phyloP scores from a whole-genome alignment of 495 filamentous ascomycete genomes.

The Neurospora africana region DNA sequence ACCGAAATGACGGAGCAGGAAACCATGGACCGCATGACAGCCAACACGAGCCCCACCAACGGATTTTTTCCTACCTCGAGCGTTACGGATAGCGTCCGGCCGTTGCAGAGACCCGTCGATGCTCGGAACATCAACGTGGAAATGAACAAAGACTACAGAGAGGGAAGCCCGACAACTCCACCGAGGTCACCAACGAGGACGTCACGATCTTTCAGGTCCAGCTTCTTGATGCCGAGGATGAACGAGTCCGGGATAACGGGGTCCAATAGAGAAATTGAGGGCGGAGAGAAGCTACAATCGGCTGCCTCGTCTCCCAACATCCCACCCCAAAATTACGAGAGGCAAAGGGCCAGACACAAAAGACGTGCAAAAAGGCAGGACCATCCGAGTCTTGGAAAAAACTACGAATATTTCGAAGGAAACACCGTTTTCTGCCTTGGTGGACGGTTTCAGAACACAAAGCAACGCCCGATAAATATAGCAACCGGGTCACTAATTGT shows the following conservation, averaged over 20 bases:
- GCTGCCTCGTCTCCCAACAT: slow-evolving; percentile 62
- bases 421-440: slow-evolving; percentile 84
- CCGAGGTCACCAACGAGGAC: slow-evolving; percentile 40
- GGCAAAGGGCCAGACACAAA: slow-evolving; percentile 11
- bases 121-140: slow-evolving; percentile 46
- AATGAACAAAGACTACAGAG: slow-evolving; percentile 42
- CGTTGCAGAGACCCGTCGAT: slow-evolving; percentile 45
- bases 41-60: slow-evolving; percentile 63
- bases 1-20: slow-evolving; percentile 67
- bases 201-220: slow-evolving; percentile 62
- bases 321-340: slow-evolving; percentile 24
- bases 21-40: slow-evolving; percentile 51
- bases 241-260: slow-evolving; percentile 36
- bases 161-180: slow-evolving; percentile 30
- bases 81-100: slow-evolving; percentile 61
- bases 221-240: slow-evolving; percentile 47
- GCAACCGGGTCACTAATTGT: slow-evolving; percentile 70
- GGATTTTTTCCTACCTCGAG: slow-evolving; percentile 55
- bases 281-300: slow-evolving; percentile 68
- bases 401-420: slow-evolving; percentile 85
- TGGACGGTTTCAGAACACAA: slow-evolving; percentile 78
- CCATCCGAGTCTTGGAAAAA: slow-evolving; percentile 38
- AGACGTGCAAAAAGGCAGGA: slow-evolving; percentile 16
- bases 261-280: slow-evolving; percentile 41
- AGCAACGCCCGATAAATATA: slow-evolving; percentile 84